These are phyloP conservation scores for Neurospora sp. DNA, from an alignment of 495 filamentous ascomycete species.

Conservation along the genomic window DNA sequence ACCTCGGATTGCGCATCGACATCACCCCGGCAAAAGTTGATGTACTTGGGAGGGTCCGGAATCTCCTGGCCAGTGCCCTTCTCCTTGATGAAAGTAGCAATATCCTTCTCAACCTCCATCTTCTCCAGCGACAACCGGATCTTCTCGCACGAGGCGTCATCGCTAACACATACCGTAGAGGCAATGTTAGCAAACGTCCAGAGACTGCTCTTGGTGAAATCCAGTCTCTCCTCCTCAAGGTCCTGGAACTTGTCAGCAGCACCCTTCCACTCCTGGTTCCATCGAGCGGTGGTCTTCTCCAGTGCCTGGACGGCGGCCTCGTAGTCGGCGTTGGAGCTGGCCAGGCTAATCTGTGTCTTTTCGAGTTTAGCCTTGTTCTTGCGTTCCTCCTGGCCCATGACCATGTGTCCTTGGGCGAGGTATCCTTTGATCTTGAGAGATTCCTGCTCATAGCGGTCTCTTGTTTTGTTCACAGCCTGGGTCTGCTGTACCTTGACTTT, in stretches of 20 bases:
- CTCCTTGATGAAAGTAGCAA: constrained; percentile 79
- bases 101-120: constrained; percentile 96
- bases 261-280: constrained; percentile 97
- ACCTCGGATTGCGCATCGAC: constrained; percentile 69
- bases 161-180: constrained; percentile 97
- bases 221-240: constrained; percentile 91
- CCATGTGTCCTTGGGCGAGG: constrained; percentile 97
- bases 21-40: constrained; percentile 96
- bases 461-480: constrained; percentile 81
- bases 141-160: constrained; percentile 95
- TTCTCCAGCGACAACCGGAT: constrained; percentile 89
- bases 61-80: constrained; percentile 89
- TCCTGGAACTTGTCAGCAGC: constrained; percentile 99
- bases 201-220: constrained; percentile 92
- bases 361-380: constrained; percentile 99
- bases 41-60: constrained; percentile 92
- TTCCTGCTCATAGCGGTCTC: constrained; percentile 93
- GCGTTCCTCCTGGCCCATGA: constrained; percentile 97
- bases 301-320: constrained; percentile 82
- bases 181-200: constrained; percentile 99
- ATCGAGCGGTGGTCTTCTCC: constrained; percentile 91
- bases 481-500: constrained; percentile 92
- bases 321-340: constrained; percentile 84
- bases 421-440: constrained; percentile 98
- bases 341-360: constrained; percentile 93